Percentiles rank a stretch among this genome's conserved stretches.
phyloP scores from a whole-genome alignment of 2,329 filamentous ascomycete species.

The Metarhizium rileyi region DNA sequence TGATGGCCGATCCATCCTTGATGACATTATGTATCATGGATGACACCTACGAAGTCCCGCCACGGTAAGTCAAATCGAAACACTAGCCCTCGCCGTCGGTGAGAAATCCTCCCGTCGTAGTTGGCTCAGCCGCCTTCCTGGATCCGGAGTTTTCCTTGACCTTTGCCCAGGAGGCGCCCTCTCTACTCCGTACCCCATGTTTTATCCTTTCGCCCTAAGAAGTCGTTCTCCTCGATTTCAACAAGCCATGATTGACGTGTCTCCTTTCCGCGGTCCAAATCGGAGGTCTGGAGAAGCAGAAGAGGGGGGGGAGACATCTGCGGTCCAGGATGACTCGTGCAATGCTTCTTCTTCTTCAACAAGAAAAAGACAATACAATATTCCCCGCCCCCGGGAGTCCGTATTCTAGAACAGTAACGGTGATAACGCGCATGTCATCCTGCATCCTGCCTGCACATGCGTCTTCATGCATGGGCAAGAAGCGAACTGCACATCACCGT shows the following conservation, averaged over 20 bases:
- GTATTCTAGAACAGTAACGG: not conserved
- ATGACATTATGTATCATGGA: not conserved
- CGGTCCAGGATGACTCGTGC: no score
- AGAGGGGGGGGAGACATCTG: no score
- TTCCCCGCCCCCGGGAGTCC: not conserved
- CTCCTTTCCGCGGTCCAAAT: no score
- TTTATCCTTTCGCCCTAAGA: not conserved
- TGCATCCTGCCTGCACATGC: not conserved
- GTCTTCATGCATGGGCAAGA: not conserved
- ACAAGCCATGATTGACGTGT: not conserved
- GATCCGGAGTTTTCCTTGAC: not conserved
- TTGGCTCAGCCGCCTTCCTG: not conserved
- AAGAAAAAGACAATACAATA: not conserved
- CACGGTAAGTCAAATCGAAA: not conserved
- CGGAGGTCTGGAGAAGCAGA: no score
- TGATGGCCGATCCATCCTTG: not conserved
- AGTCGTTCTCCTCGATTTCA: not conserved
- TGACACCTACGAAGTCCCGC: not conserved
- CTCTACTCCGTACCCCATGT: not conserved
- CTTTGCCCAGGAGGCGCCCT: not conserved
- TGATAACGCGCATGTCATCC: not conserved
- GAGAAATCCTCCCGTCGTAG: not conserved
- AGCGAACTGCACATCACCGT: not conserved
- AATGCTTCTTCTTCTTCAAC: no score
- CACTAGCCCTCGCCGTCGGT: not conserved